Percentiles rank a stretch among this genome's conserved stretches.
phyloP scores from a whole-genome alignment of 2,329 filamentous ascomycete species.

The Didymella pomorum region DNA sequence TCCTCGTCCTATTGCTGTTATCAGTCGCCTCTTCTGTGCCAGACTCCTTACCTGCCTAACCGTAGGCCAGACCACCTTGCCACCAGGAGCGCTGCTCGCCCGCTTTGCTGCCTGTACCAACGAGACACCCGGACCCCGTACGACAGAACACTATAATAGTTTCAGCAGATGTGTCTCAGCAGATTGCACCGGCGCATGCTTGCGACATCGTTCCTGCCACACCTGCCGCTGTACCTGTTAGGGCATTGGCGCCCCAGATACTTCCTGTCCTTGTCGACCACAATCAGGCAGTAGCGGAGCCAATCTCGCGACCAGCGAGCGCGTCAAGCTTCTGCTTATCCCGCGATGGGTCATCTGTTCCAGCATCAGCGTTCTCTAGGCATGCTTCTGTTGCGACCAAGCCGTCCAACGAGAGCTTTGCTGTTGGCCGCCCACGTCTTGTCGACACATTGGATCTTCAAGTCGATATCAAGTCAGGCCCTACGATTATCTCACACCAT shows the following conservation, averaged over 20 bases:
- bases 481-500: neutral
- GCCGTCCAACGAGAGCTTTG: conserved; percentile 15
- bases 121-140: too few species aligned
- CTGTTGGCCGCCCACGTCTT: neutral
- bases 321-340: neutral
- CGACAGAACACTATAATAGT: too few species aligned
- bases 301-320: neutral
- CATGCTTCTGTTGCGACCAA: conserved; percentile 7
- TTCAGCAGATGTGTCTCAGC: neutral
- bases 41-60: too few species aligned
- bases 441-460: conserved; percentile 5
- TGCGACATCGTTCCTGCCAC: neutral
- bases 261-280: neutral
- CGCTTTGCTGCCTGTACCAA: too few species aligned
- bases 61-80: too few species aligned
- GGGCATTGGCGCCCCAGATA: neutral
- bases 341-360: neutral
- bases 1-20: too few species aligned
- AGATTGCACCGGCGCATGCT: neutral
- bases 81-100: too few species aligned
- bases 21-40: too few species aligned
- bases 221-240: neutral
- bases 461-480: neutral
- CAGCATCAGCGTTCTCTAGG: conserved; percentile 9
- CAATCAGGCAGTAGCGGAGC: neutral